Evolutionary conservation across 176 grass and related monocot genomes (phyloP).

Genomic region (Puya raimondii): DNA sequence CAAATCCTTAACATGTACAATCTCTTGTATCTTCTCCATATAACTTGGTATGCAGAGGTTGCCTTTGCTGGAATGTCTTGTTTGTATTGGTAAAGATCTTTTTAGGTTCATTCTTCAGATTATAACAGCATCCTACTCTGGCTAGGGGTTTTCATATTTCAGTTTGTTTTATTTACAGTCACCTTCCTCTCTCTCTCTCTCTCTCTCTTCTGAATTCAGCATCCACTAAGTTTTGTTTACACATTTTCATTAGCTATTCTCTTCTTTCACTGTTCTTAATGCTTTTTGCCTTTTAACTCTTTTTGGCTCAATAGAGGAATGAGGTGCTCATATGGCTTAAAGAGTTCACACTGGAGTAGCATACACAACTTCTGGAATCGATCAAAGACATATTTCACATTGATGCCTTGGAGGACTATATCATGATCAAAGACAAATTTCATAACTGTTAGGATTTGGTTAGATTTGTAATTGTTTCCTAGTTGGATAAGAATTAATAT

Average conservation of each 20-base stretch:
- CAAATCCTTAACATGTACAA: no score
- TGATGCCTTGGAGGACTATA: neutral
- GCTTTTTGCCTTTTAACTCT: neutral
- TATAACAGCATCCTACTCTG: no score
- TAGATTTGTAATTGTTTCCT: no score
- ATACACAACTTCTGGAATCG: neutral
- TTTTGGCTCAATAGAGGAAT: conserved; percentile 1
- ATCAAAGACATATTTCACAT: neutral
- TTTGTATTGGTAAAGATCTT: no score
- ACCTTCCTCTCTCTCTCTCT: neutral
- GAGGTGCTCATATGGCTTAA: conserved; percentile 11
- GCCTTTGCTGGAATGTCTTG: no score
- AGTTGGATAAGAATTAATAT: no score
- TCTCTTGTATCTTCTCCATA: no score
- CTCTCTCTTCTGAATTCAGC: neutral
- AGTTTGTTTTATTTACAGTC: neutral
- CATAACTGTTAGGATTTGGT: no score
- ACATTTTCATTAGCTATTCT: neutral
- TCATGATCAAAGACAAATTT: no score
- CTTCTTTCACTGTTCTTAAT: neutral
- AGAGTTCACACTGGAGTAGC: neutral
- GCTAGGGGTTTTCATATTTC: no score
- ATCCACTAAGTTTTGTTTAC: neutral
- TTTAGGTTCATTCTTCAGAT: no score
- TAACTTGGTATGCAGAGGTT: no score